Percentiles rank a stretch among this genome's conserved stretches.
Evolutionary conservation across 371 early-diverging fungal genomes (phyloP).

Genomic region (Syncephalis plumigaleata): DNA sequence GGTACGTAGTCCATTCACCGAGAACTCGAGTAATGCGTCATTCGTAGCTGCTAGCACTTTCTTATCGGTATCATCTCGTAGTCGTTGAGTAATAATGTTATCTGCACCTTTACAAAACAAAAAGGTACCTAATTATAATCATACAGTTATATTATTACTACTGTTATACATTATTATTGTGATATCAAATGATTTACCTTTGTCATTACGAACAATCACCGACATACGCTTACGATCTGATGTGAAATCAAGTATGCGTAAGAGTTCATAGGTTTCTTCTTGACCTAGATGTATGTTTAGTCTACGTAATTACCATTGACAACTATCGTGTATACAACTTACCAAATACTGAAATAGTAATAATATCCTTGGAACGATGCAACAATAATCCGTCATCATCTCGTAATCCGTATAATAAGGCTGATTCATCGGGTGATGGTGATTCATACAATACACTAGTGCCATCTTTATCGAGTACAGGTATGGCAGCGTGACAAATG

Average conservation of each 20-base stretch:
- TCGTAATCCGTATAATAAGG: conserved; percentile 30
- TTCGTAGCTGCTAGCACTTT: conserved; percentile 10
- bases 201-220: conserved; percentile 19
- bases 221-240: background rate
- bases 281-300: conserved; percentile 7
- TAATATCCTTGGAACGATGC: conserved; percentile 16
- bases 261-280: conserved; percentile 12
- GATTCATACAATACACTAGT: conserved; percentile 39
- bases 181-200: conserved; percentile 13
- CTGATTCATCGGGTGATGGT: conserved; percentile 68
- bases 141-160: conserved; percentile 52
- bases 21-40: background rate
- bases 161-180: conserved; percentile 9
- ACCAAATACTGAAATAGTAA: conserved; percentile 32
- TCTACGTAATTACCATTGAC: too few relatives aligned
- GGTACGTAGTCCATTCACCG: conserved; percentile 52
- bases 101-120: conserved; percentile 48
- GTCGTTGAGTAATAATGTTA: conserved; percentile 17
- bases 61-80: conserved; percentile 14
- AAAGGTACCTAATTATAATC: conserved; percentile 51
- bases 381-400: conserved; percentile 14
- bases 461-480: conserved; percentile 13
- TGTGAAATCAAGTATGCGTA: conserved; percentile 17
- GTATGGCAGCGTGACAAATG: conserved; percentile 62
- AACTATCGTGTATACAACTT: too few relatives aligned